Evolutionary conservation across 148 eudicot genomes (phyloP).

Genomic region (Bassia scoparia): DNA sequence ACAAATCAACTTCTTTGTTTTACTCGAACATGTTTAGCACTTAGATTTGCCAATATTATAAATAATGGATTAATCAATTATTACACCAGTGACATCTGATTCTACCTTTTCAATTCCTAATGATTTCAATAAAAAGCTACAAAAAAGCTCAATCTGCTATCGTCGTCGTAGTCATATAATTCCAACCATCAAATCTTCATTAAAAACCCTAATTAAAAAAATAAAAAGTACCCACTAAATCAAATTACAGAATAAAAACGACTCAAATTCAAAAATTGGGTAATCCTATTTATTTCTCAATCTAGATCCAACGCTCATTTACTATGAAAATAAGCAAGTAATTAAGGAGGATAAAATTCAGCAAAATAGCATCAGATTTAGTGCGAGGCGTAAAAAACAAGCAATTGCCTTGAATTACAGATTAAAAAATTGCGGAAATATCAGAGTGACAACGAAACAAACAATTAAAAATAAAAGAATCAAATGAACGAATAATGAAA

Average conservation of each 20-base stretch:
- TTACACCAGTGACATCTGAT: too few species aligned
- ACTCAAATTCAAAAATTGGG: background rate
- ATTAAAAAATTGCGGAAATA: background rate
- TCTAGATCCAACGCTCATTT: background rate
- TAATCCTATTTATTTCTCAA: background rate
- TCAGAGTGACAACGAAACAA: background rate
- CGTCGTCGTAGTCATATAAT: background rate
- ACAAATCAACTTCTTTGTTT: background rate
- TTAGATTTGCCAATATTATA: too few species aligned
- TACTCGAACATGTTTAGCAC: background rate
- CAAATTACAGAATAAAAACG: background rate
- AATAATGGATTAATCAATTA: too few species aligned
- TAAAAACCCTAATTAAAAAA: background rate
- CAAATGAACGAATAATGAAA: background rate
- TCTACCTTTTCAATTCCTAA: too few species aligned
- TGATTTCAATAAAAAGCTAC: too few species aligned
- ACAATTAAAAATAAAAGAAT: background rate
- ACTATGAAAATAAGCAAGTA: too few species aligned
- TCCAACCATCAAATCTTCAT: background rate
- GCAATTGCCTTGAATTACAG: background rate
- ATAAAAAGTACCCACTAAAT: background rate
- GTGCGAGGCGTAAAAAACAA: background rate
- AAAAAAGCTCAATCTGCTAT: background rate
- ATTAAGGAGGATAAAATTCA: background rate
- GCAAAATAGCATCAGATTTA: background rate